These are phyloP conservation scores for Ramularia collo-cygni DNA, from an alignment of 2,329 filamentous ascomycete genomes.

Conservation along the genomic window DNA sequence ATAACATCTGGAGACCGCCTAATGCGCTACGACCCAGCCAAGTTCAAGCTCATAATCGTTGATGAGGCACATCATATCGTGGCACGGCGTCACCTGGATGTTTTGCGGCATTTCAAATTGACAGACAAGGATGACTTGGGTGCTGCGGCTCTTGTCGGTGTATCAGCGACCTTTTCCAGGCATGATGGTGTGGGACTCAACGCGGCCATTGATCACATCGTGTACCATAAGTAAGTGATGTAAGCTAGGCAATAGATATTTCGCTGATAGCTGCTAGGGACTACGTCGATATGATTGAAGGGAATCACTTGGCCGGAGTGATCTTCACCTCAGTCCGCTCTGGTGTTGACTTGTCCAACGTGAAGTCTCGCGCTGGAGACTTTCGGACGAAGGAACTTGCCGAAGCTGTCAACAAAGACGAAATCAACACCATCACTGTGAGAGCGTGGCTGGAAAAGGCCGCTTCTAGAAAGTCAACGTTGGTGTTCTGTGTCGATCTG, in stretches of 20 bases:
- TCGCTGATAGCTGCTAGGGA: slow-evolving; percentile 37
- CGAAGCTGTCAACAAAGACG: slow-evolving; percentile 69
- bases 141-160: slow-evolving; percentile 63
- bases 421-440: slow-evolving; percentile 77
- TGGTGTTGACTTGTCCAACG: slow-evolving; percentile 63
- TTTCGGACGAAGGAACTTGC: slow-evolving; percentile 76
- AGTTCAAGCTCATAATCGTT: slow-evolving; percentile 85
- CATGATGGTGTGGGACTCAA: slow-evolving; percentile 80
- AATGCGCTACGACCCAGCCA: slow-evolving; percentile 69
- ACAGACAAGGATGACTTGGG: slow-evolving; percentile 44
- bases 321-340: slow-evolving; percentile 88
- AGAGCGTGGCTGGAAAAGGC: slow-evolving; percentile 80
- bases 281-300: slow-evolving; percentile 73
- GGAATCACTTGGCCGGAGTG: slow-evolving; percentile 89
- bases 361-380: slow-evolving; percentile 59
- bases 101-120: slow-evolving; percentile 73
- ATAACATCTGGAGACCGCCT: slow-evolving; percentile 70
- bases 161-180: slow-evolving; percentile 74
- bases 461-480: slow-evolving; percentile 65
- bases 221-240: slow-evolving; percentile 66
- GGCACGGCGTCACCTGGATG: slow-evolving; percentile 67
- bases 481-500: slow-evolving; percentile 92
- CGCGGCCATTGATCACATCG: slow-evolving; percentile 84
- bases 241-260: slow-evolving; percentile 28
- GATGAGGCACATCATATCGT: slow-evolving; percentile 98